These are phyloP conservation scores for Aspergillus pseudoviridinutans DNA, from an alignment of 2,329 filamentous ascomycete genomes.

Conservation along the genomic window DNA sequence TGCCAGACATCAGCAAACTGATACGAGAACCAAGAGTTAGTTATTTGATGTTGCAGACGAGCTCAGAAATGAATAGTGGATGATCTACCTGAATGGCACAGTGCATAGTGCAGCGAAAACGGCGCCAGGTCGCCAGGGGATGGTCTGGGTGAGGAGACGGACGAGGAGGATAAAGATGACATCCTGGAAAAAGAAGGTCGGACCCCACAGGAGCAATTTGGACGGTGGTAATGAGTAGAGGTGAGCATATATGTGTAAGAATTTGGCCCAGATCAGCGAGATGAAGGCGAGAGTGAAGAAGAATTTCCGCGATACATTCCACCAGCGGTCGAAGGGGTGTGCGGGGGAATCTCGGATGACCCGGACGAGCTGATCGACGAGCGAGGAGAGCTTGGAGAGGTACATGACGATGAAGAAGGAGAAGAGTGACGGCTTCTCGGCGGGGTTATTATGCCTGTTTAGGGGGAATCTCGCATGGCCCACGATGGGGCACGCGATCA, in stretches of 20 bases:
- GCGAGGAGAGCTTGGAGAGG: conserved; percentile 3
- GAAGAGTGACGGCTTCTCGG: neutral
- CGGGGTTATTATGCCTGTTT: neutral
- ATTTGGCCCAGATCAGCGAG: conserved; percentile 24
- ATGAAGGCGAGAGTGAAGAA: conserved; percentile 27
- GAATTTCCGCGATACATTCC: conserved; percentile 27
- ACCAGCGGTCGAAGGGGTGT: conserved; percentile 19
- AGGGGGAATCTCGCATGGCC: conserved; percentile 2
- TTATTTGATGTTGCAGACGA: neutral
- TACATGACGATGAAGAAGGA: conserved; percentile 9
- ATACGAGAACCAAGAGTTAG: neutral
- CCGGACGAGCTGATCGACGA: neutral
- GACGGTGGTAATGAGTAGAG: conserved; percentile 20
- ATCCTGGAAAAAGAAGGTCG: conserved; percentile 31
- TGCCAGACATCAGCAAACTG: conserved; percentile 29
- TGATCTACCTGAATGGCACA: conserved; percentile 25
- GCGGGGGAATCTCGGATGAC: conserved; percentile 12
- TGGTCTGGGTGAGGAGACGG: conserved; percentile 19
- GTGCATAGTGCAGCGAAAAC: conserved; percentile 18
- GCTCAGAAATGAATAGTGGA: neutral
- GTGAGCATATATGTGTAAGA: conserved; percentile 26
- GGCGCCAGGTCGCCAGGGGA: conserved; percentile 18
- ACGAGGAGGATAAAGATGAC: conserved; percentile 21
- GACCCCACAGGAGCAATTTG: conserved; percentile 23
- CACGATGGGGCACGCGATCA: neutral